These are phyloP conservation scores for Aureobasidium sp. DNA, from an alignment of 2,329 filamentous ascomycete genomes.

Conservation along the genomic window DNA sequence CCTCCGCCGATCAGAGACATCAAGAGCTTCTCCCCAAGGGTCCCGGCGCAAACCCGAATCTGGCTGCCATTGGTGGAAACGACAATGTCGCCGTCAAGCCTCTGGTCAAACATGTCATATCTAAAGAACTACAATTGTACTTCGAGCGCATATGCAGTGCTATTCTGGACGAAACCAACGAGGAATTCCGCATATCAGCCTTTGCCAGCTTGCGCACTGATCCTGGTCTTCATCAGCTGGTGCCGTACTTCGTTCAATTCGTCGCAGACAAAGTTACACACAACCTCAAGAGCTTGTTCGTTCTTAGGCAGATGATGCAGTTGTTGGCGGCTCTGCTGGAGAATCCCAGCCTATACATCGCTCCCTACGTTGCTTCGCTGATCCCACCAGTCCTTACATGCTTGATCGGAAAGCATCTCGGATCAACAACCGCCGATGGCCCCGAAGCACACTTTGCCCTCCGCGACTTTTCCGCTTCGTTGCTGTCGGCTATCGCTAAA, in stretches of 20 bases:
- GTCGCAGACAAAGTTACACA: conserved; percentile 95
- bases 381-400: conserved; percentile 88
- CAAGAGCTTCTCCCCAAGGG: conserved; percentile 87
- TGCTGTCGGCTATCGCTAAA: conserved; percentile 70
- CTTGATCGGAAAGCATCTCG: conserved; percentile 75
- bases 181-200: conserved; percentile 79
- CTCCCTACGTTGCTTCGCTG: conserved; percentile 62
- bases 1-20: conserved; percentile 62
- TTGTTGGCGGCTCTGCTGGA: conserved; percentile 76
- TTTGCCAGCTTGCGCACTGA: conserved; percentile 81
- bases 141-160: conserved; percentile 92
- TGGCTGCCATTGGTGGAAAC: conserved; percentile 75
- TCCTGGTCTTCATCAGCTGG: conserved; percentile 86
- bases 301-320: conserved; percentile 86
- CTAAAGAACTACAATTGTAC: conserved; percentile 91
- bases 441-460: conserved; percentile 65
- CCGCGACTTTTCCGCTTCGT: conserved; percentile 73
- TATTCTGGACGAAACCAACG: conserved; percentile 78
- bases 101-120: conserved; percentile 89
- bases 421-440: conserved; percentile 43
- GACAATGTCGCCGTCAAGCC: conserved; percentile 82
- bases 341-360: conserved; percentile 72
- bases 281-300: conserved; percentile 80
- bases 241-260: conserved; percentile 95
- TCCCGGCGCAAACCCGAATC: conserved; percentile 74